Evolutionary conservation across 306 rosid genomes (phyloP).

Genomic region (Inga laurina): DNA sequence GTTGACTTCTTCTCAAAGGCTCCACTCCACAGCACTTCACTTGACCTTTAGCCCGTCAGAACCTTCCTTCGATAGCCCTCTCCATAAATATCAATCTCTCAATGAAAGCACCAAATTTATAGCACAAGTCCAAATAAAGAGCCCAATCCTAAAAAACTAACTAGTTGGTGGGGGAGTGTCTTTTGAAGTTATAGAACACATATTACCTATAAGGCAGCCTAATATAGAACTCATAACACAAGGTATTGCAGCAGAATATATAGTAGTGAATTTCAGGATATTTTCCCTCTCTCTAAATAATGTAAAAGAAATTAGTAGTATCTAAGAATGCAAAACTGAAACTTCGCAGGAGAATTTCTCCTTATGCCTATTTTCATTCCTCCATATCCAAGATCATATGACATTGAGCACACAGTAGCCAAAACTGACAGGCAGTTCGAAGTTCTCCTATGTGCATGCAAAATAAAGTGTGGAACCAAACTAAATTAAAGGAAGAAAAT

Average conservation of each 20-base stretch:
- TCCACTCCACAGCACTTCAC: too few relatives aligned
- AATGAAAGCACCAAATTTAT: too few relatives aligned
- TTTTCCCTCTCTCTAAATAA: not conserved
- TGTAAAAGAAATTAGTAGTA: not conserved
- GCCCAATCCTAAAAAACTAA: too few relatives aligned
- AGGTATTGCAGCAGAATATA: not conserved
- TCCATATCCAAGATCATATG: not conserved
- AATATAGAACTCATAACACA: too few relatives aligned
- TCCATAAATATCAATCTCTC: too few relatives aligned
- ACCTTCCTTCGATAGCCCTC: too few relatives aligned
- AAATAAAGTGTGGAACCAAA: not conserved
- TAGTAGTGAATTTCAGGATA: not conserved
- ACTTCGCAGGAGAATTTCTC: not conserved
- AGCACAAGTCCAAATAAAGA: too few relatives aligned
- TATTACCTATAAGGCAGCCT: too few relatives aligned
- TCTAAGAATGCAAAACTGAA: not conserved
- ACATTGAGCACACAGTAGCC: not conserved
- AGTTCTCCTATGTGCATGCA: not conserved
- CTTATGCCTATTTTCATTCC: constrained; percentile 9
- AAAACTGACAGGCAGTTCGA: not conserved
- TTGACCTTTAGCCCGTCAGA: too few relatives aligned
- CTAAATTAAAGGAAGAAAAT: not conserved
- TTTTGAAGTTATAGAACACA: too few relatives aligned
- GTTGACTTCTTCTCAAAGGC: too few relatives aligned
- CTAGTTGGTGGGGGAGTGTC: too few relatives aligned